These are phyloP conservation scores for Fusarium kyushuense DNA, from an alignment of 2,329 filamentous ascomycete genomes.

Conservation along the genomic window DNA sequence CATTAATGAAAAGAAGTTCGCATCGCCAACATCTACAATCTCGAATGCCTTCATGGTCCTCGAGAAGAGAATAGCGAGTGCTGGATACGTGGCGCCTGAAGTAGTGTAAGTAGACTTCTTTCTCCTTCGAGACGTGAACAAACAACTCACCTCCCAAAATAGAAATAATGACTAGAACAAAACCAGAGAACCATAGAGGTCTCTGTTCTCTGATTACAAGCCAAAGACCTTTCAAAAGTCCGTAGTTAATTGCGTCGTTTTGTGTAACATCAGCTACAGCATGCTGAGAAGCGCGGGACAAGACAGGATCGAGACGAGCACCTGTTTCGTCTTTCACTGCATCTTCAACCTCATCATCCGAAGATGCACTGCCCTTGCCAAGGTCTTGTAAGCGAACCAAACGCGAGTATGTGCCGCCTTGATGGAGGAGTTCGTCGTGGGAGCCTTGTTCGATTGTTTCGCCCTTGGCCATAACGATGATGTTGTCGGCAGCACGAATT, in stretches of 20 bases:
- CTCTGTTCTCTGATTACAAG: slow-evolving; percentile 51
- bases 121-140: background rate
- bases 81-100: slow-evolving; percentile 55
- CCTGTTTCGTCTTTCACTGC: slow-evolving; percentile 55
- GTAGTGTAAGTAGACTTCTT: background rate
- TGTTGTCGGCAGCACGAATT: slow-evolving; percentile 72
- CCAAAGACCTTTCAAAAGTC: slow-evolving; percentile 48
- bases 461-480: slow-evolving; percentile 72
- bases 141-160: slow-evolving; percentile 47
- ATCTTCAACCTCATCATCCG: slow-evolving; percentile 34
- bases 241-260: slow-evolving; percentile 35
- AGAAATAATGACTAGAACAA: slow-evolving; percentile 41
- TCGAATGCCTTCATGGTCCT: slow-evolving; percentile 56
- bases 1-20: slow-evolving; percentile 68
- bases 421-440: slow-evolving; percentile 67
- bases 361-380: slow-evolving; percentile 30
- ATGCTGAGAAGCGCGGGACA: slow-evolving; percentile 43
- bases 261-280: slow-evolving; percentile 22
- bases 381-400: slow-evolving; percentile 62
- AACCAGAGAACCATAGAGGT: slow-evolving; percentile 43
- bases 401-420: slow-evolving; percentile 62
- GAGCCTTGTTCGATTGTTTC: slow-evolving; percentile 71
- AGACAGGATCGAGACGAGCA: slow-evolving; percentile 44
- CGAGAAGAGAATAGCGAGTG: slow-evolving; percentile 56
- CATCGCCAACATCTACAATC: slow-evolving; percentile 49